Percentiles rank a stretch among this genome's conserved stretches.
Conservation (phyloP, 805 yeast genomes). For the Yamadazyma takamatsuzukensis region DNA sequence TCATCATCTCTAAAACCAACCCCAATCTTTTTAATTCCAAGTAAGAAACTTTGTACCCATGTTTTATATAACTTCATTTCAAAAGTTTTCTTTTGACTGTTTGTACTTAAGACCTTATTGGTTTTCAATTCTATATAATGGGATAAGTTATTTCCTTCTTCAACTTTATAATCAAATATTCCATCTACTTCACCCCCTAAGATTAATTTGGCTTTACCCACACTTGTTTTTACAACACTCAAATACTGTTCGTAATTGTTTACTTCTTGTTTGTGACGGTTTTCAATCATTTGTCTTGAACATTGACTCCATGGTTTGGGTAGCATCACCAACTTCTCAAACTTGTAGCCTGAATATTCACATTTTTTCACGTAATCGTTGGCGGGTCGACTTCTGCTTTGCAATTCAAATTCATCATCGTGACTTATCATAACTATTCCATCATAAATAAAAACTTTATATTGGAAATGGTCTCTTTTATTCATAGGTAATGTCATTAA, state of each 20-base stretch:
- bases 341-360: constrained; percentile 75
- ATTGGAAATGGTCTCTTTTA: constrained; percentile 51
- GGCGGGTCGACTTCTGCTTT: constrained; percentile 20
- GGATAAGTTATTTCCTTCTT: constrained; percentile 42
- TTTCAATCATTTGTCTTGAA: constrained; percentile 64
- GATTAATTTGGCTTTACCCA: constrained; percentile 65
- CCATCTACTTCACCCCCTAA: constrained; percentile 93
- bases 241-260: constrained; percentile 74
- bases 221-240: constrained; percentile 79
- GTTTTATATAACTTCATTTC: constrained; percentile 74
- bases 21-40: constrained; percentile 76
- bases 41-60: constrained; percentile 92
- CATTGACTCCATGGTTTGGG: constrained; percentile 71
- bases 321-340: constrained; percentile 75
- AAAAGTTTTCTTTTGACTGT: constrained; percentile 58
- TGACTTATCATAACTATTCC: constrained; percentile 66
- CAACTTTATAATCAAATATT: constrained; percentile 68
- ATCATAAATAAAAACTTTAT: constrained; percentile 68
- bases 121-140: constrained; percentile 90
- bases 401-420: constrained; percentile 38
- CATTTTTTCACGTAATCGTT: constrained; percentile 34
- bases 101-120: constrained; percentile 49
- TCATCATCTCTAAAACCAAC: constrained; percentile 85
- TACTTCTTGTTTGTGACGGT: constrained; percentile 55
- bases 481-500: constrained; percentile 67